A percentile compares a stretch with the other conserved stretches of the same genome.
phyloP scores from a whole-genome alignment of 2,329 filamentous ascomycete species.

The Sordariomycetes sp. region DNA sequence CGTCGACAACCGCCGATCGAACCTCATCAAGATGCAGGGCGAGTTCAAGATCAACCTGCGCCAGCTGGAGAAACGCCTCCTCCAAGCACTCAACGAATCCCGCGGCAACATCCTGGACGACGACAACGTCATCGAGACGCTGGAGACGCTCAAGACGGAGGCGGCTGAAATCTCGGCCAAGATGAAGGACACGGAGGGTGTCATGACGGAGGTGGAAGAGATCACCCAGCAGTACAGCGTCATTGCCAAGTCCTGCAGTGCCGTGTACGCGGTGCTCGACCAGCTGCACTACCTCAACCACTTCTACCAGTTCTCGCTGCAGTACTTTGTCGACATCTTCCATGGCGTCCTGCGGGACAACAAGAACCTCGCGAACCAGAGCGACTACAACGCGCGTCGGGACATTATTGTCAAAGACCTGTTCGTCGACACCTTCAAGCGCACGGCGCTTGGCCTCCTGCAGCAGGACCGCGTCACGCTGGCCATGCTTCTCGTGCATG shows the following conservation, averaged over 20 bases:
- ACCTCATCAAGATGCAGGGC: slow-evolving; percentile 96
- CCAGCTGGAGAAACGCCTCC: slow-evolving; percentile 82
- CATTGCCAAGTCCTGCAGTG: slow-evolving; percentile 88
- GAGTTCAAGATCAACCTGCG: slow-evolving; percentile 98
- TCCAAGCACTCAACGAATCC: slow-evolving; percentile 94
- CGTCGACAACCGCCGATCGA: slow-evolving; percentile 89
- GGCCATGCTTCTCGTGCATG: slow-evolving; percentile 88
- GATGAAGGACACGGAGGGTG: slow-evolving; percentile 91
- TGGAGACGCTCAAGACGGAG: slow-evolving; percentile 96
- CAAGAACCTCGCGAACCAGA: slow-evolving; percentile 55
- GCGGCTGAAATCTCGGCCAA: slow-evolving; percentile 91
- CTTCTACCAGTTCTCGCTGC: slow-evolving; percentile 98
- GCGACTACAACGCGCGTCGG: slow-evolving; percentile 65
- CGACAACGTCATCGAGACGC: slow-evolving; percentile 93
- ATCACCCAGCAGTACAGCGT: slow-evolving; percentile 91
- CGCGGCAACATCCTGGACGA: slow-evolving; percentile 97
- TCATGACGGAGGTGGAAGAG: slow-evolving; percentile 94
- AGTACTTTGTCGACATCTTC: slow-evolving; percentile 98
- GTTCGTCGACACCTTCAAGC: slow-evolving; percentile 82
- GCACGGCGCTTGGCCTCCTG: slow-evolving; percentile 82
- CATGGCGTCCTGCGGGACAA: slow-evolving; percentile 78
- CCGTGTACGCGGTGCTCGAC: slow-evolving; percentile 92
- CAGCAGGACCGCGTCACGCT: slow-evolving; percentile 92
- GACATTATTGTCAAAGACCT: slow-evolving; percentile 85
- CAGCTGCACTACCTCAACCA: slow-evolving; percentile 97